Conservation (phyloP, 2,329 filamentous ascomycete genomes). For the Phialocephala sp. region DNA sequence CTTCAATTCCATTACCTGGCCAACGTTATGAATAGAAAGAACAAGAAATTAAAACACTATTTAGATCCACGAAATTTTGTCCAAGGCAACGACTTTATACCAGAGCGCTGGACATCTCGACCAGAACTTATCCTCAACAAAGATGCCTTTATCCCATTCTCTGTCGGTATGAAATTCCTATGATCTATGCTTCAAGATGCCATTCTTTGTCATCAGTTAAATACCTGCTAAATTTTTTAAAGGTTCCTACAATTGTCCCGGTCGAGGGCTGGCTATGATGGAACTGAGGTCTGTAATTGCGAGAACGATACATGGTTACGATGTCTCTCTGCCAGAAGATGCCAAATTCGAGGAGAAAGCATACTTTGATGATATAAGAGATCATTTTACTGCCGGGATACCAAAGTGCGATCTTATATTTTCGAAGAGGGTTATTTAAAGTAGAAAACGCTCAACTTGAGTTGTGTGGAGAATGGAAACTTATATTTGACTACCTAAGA, state of each 20-base stretch:
- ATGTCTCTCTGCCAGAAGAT: constrained; percentile 7
- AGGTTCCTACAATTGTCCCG: constrained; percentile 42
- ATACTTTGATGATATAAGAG: constrained; percentile 24
- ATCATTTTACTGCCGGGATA: constrained; percentile 24
- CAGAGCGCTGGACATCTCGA: constrained; percentile 40
- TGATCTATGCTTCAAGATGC: not conserved
- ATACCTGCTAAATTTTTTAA: not conserved
- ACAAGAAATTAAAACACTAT: not conserved
- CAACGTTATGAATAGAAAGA: no score
- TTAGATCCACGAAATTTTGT: constrained; percentile 26
- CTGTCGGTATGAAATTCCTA: constrained; percentile 21
- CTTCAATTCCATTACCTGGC: no score
- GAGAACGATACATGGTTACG: constrained; percentile 13
- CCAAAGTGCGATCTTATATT: constrained; percentile 18
- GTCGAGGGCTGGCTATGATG: constrained; percentile 43
- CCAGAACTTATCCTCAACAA: constrained; percentile 35
- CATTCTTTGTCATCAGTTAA: not conserved
- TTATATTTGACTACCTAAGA: no score
- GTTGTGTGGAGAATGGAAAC: no score
- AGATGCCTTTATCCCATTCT: constrained; percentile 40
- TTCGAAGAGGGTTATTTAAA: constrained; percentile 8
- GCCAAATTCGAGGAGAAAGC: constrained; percentile 13
- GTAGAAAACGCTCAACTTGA: no score
- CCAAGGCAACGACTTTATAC: constrained; percentile 39
- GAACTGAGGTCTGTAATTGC: constrained; percentile 40